Conservation (phyloP, 139 green algal genomes). For the Eudorina sp. region DNA sequence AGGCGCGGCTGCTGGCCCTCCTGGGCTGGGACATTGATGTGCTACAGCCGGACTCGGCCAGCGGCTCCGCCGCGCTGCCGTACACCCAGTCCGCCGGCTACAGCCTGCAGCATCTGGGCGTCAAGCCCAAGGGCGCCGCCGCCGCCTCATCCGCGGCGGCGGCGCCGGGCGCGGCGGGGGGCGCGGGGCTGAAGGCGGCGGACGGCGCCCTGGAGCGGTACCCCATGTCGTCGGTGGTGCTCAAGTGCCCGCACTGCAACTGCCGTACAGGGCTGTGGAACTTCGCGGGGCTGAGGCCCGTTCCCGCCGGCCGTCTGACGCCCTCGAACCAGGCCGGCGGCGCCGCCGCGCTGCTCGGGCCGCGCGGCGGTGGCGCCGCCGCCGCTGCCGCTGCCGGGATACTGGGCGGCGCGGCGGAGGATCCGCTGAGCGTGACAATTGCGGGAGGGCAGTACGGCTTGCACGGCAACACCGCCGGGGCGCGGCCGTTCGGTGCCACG, state of each 20-base stretch:
- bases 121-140: not conserved
- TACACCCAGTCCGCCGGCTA: conserved; percentile 39
- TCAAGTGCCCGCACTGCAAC: conserved; percentile 50
- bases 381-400: not conserved
- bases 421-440: conserved; percentile 46
- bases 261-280: conserved; percentile 52
- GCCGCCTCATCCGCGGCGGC: not conserved
- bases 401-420: not conserved
- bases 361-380: not conserved
- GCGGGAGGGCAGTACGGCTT: conserved; percentile 45
- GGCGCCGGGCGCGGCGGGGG: not conserved
- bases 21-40: conserved; percentile 47
- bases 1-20: conserved; percentile 46
- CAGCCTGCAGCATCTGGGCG: conserved; percentile 46
- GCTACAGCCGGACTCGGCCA: conserved; percentile 1
- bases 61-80: not conserved
- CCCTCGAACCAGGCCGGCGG: not conserved
- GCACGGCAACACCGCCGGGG: not conserved
- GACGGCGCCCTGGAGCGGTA: not conserved
- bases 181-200: not conserved
- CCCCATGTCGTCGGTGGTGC: conserved; percentile 32
- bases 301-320: conserved; percentile 2
- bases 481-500: not conserved
- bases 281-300: conserved; percentile 29
- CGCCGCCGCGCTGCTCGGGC: not conserved